These are phyloP conservation scores for Botrytis medusae DNA, from an alignment of 2,329 filamentous ascomycete genomes.

Conservation along the genomic window DNA sequence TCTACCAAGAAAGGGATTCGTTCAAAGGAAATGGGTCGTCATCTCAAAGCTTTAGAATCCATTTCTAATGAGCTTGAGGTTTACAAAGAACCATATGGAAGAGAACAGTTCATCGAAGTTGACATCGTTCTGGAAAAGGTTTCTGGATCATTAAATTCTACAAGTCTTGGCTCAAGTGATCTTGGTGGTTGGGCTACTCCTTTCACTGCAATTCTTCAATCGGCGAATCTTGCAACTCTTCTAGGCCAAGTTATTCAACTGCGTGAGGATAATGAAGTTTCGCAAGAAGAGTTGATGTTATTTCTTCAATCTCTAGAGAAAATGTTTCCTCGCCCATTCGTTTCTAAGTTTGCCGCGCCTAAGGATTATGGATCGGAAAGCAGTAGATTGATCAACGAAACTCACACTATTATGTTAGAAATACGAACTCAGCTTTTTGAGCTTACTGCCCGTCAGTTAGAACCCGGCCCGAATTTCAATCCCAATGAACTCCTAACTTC, in stretches of 20 bases:
- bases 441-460: constrained; percentile 41
- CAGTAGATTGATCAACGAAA: constrained; percentile 45
- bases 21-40: constrained; percentile 31
- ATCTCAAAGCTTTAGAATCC: constrained; percentile 37
- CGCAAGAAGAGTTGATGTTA: neutral
- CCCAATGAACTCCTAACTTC: constrained; percentile 39
- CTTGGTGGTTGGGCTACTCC: neutral
- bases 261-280: neutral
- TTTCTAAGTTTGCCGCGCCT: constrained; percentile 34
- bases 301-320: constrained; percentile 39
- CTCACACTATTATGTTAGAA: constrained; percentile 51
- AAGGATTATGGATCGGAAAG: constrained; percentile 36
- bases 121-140: constrained; percentile 39
- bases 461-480: constrained; percentile 40
- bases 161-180: constrained; percentile 35
- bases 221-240: constrained; percentile 46
- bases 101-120: constrained; percentile 42
- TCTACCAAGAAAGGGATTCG: constrained; percentile 38
- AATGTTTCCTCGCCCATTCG: constrained; percentile 41
- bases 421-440: constrained; percentile 57
- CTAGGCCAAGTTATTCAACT: neutral
- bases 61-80: constrained; percentile 24
- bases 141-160: constrained; percentile 31
- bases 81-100: constrained; percentile 26
- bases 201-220: constrained; percentile 41